Evolutionary conservation across 192 early-diverging fungal genomes (phyloP).

Genomic region (Coemansia sp.): DNA sequence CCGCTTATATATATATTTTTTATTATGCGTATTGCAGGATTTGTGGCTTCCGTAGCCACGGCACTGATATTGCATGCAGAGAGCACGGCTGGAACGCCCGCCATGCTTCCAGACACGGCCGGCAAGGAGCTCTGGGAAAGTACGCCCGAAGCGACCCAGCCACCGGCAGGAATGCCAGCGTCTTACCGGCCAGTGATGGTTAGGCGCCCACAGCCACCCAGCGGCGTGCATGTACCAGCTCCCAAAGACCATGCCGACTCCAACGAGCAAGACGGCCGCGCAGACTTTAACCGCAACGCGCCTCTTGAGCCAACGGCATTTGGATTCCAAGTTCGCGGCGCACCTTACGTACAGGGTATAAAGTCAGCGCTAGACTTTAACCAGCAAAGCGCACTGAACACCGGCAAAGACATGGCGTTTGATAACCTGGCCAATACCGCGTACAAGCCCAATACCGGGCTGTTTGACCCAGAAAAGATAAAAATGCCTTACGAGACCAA

Average conservation of each 20-base stretch:
- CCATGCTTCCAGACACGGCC: not conserved
- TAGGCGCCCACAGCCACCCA: constrained; percentile 43
- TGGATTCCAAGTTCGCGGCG: constrained; percentile 18
- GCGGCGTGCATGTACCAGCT: constrained; percentile 31
- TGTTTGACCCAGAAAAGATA: constrained; percentile 24
- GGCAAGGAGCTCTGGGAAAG: constrained; percentile 34
- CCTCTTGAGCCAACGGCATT: constrained; percentile 12
- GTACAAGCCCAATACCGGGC: constrained; percentile 30
- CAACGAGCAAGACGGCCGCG: constrained; percentile 29
- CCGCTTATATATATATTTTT: not conserved
- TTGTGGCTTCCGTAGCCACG: constrained; percentile 9
- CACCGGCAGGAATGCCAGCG: constrained; percentile 28
- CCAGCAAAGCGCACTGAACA: constrained; percentile 40
- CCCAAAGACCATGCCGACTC: constrained; percentile 28
- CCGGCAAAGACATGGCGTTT: constrained; percentile 11
- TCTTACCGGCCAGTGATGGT: constrained; percentile 10
- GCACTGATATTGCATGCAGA: constrained; percentile 3
- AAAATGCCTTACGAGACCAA: constrained; percentile 46
- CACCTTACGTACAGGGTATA: constrained; percentile 26
- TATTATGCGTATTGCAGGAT: constrained; percentile 3
- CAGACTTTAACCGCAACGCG: constrained; percentile 16
- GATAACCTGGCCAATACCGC: constrained; percentile 8
- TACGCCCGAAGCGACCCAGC: constrained; percentile 22
- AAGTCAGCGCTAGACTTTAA: constrained; percentile 34
- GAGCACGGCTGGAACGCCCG: not conserved